Percentiles rank a stretch among this genome's conserved stretches.
phyloP scores from a whole-genome alignment of 108 stramenopile species.

The Chaetoceros muelleri region DNA sequence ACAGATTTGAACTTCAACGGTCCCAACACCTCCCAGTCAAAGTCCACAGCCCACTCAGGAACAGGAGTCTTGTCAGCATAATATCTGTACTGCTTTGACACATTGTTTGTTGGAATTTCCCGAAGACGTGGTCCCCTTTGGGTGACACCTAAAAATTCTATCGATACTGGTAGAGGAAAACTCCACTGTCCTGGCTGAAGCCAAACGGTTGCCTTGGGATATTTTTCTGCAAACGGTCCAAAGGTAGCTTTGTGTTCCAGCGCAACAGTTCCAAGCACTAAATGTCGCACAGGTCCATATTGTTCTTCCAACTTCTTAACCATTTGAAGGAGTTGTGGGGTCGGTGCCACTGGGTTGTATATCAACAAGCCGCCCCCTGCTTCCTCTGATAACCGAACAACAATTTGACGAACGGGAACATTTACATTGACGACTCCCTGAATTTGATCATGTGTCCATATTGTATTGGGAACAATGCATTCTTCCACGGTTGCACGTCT shows the following conservation, averaged over 20 bases:
- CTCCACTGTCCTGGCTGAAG: slow-evolving; percentile 81
- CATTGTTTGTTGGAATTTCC: slow-evolving; percentile 36
- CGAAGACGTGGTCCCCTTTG: slow-evolving; percentile 39
- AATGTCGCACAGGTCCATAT: slow-evolving; percentile 75
- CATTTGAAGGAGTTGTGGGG: slow-evolving; percentile 64
- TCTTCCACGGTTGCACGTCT: slow-evolving; percentile 55
- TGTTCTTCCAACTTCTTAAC: slow-evolving; percentile 45
- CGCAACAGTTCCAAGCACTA: slow-evolving; percentile 83
- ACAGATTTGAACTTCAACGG: slow-evolving; percentile 70
- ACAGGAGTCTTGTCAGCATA: slow-evolving; percentile 23
- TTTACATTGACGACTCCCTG: slow-evolving; percentile 91
- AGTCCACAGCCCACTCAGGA: slow-evolving; percentile 69
- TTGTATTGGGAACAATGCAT: slow-evolving; percentile 30
- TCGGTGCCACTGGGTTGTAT: slow-evolving; percentile 87
- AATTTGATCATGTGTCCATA: slow-evolving; percentile 90
- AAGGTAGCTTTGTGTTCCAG: slow-evolving; percentile 89
- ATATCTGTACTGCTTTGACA: slow-evolving; percentile 11
- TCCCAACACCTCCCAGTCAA: slow-evolving; percentile 74
- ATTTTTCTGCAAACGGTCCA: slow-evolving; percentile 69
- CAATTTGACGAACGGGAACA: slow-evolving; percentile 80
- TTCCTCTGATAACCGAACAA: slow-evolving; percentile 44
- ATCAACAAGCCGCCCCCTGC: slow-evolving; percentile 70
- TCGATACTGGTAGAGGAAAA: slow-evolving; percentile 65
- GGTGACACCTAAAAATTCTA: slow-evolving; percentile 51
- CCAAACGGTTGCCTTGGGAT: slow-evolving; percentile 74